These are phyloP conservation scores for Dactylis glomerata DNA, from an alignment of 176 grass and related monocot species.

Conservation along the genomic window DNA sequence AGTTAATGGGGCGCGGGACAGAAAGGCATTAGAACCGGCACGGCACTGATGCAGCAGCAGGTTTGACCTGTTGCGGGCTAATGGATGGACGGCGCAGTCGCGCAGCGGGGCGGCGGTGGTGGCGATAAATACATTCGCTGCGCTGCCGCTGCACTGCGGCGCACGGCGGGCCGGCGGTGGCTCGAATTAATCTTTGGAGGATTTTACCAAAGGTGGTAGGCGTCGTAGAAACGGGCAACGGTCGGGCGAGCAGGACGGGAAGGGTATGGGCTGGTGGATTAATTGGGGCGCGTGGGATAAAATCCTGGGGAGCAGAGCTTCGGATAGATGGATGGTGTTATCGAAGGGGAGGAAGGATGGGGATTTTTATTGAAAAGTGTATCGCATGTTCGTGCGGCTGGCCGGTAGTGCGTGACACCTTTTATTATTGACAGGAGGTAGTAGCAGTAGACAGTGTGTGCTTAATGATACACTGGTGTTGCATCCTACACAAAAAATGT, in stretches of 20 bases:
- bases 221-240: constrained; percentile 27
- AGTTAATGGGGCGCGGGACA: constrained; percentile 42
- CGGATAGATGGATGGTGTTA: not conserved
- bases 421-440: not conserved
- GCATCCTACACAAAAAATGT: no score
- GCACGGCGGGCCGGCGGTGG: not conserved
- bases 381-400: constrained; percentile 49
- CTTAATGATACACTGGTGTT: no score
- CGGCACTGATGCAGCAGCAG: constrained; percentile 21
- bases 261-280: not conserved
- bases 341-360: not conserved
- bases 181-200: not conserved
- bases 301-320: constrained; percentile 2
- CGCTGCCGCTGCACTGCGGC: not conserved
- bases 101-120: not conserved
- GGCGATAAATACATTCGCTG: not conserved
- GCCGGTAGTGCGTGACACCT: not conserved
- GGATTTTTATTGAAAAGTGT: constrained; percentile 48
- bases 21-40: constrained; percentile 56
- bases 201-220: constrained; percentile 43
- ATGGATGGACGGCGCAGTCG: no score
- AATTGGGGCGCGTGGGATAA: not conserved
- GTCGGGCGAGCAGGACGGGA: not conserved
- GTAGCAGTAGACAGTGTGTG: no score
- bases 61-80: constrained; percentile 34